A percentile compares a stretch with the other conserved stretches of the same genome.
These are phyloP conservation scores for Diaporthe nobilis DNA, from an alignment of 2,329 filamentous ascomycete species.

Conservation along the genomic window DNA sequence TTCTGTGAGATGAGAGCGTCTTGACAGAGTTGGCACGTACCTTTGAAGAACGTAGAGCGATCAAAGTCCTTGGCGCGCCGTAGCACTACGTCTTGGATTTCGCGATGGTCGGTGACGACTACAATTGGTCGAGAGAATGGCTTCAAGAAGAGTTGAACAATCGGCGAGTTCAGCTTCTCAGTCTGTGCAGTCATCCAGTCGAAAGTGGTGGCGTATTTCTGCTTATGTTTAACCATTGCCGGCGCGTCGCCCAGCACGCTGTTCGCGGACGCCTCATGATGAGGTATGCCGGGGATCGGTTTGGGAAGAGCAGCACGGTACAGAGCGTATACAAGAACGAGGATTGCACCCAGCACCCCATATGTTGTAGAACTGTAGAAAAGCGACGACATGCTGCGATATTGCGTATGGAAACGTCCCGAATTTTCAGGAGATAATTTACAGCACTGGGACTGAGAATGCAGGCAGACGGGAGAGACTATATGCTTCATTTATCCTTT, in stretches of 20 bases:
- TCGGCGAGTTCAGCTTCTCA: constrained; percentile 29
- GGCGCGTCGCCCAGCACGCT: constrained; percentile 41
- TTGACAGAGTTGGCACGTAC: not conserved
- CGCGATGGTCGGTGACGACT: constrained; percentile 40
- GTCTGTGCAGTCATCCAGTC: constrained; percentile 37
- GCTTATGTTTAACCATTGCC: constrained; percentile 20
- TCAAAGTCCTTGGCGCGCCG: constrained; percentile 42
- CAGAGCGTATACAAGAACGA: constrained; percentile 18
- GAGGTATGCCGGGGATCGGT: constrained; percentile 42
- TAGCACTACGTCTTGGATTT: constrained; percentile 40
- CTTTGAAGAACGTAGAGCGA: constrained; percentile 17
- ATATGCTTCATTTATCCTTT: not conserved
- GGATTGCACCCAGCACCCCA: not conserved
- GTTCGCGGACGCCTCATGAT: constrained; percentile 35
- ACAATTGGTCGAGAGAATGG: constrained; percentile 37
- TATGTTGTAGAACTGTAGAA: not conserved
- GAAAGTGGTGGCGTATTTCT: constrained; percentile 8
- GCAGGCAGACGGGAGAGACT: not conserved
- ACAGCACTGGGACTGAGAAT: not conserved
- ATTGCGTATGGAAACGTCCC: not conserved
- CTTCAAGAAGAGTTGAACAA: constrained; percentile 42
- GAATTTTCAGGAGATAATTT: not conserved
- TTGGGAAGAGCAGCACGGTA: constrained; percentile 40
- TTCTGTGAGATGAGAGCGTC: too few species aligned
- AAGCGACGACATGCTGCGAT: not conserved